Base-by-base conservation (phyloP, 768 basidiomycete genomes). In the Suillus variegatus region DNA sequence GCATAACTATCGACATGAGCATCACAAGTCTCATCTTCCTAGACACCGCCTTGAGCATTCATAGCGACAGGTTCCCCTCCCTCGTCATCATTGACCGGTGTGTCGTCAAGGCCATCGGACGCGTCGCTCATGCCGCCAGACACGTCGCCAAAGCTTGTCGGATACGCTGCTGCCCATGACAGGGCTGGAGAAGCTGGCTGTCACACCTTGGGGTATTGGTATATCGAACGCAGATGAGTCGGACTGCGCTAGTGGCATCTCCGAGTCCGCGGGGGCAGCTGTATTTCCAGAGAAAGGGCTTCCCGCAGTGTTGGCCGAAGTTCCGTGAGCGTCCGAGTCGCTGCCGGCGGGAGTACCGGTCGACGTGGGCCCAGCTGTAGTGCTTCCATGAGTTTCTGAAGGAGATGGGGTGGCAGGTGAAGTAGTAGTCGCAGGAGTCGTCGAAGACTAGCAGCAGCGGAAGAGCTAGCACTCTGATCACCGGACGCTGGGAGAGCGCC, bases 371-470 rank as follows among this genome's bases (percentile, higher is more conserved):
- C 20, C 35, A 36, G 35, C 12, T 36, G 54, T 32, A n/a, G 54
- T 32, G 7, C 20, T 12, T n/a, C 20, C 54, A 35, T 18, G 3
- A 2, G 32, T 35, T 32, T 55, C 20, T n/a, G 54, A 36, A 55
- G 54, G 35, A 25, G 49, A 14, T 16, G 47, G 49, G 18, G 38
- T 40, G n/a, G 38, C 40, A 44, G 68, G 47, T 32, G 63, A 25
- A 20, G 70, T 8, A 4, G 28, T 9, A 18, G 55, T 6, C 20
- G 22, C 20, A 20, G 20, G 32, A 25, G 40, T 18, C 16, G 20
- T n/a, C 32, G 63, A 57, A 35, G 40, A 18, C n/a, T n/a, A 35
- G 22, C 35, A 5, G 12, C 4, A 25, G 32, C 6, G 32, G 35
- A 7, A 62, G 44, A 13, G 12, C 28, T 35, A 22, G 49, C 36